phyloP scores from a whole-genome alignment of 345 rosid species.

The Cardiospermum halicacabum region DNA sequence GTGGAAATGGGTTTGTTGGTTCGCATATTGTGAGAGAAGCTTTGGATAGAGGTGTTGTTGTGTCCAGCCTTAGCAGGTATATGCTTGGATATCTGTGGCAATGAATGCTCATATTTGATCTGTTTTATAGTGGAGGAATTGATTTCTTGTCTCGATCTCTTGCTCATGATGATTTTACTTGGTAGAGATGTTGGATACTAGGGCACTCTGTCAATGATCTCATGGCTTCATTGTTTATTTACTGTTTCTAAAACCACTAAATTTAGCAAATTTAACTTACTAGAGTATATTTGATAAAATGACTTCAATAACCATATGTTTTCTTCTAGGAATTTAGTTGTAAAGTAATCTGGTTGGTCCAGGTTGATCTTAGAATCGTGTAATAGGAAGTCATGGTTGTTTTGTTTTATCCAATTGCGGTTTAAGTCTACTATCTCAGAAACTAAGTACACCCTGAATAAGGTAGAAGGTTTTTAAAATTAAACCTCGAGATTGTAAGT shows the following conservation, averaged over 20 bases:
- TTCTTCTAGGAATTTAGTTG: neutral
- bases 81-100: neutral
- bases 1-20: constrained; percentile 99
- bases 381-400: neutral
- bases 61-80: constrained; percentile 97
- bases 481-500: neutral
- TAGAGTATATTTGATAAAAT: neutral
- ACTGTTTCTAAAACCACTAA: neutral
- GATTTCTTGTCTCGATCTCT: neutral
- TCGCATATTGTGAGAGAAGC: constrained; percentile 90
- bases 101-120: neutral
- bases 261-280: neutral
- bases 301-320: neutral
- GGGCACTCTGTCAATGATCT: neutral
- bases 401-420: neutral
- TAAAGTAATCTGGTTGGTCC: neutral
- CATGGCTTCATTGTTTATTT: neutral
- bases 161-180: neutral
- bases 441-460: neutral
- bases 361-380: neutral
- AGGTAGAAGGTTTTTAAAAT: neutral
- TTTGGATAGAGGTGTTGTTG: constrained; percentile 59
- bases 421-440: neutral
- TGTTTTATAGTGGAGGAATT: neutral
- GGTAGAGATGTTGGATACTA: neutral